Conservation (phyloP, 164 flowering plant genomes). For the Akebia trifoliata region DNA sequence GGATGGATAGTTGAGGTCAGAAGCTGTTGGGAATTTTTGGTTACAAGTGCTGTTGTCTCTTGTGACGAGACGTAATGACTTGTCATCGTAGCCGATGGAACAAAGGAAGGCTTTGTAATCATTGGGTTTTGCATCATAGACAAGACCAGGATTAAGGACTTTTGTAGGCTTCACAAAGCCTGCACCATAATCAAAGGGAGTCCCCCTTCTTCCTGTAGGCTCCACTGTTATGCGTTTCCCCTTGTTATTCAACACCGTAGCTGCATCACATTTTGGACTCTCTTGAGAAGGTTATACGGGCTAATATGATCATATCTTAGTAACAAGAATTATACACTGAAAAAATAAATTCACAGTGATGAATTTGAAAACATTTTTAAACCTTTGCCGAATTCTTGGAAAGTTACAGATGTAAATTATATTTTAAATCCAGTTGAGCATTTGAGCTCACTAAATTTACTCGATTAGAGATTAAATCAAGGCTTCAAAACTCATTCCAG, state of each 20-base stretch:
- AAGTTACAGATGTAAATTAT: not conserved
- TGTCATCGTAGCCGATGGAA: slow-evolving; percentile 50
- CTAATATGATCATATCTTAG: no score
- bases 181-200: slow-evolving; percentile 69
- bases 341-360: not conserved
- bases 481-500: no score
- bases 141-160: slow-evolving; percentile 71
- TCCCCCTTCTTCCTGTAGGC: slow-evolving; percentile 56
- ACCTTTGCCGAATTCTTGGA: not conserved
- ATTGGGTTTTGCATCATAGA: slow-evolving; percentile 46
- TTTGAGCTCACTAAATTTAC: no score
- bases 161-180: slow-evolving; percentile 54
- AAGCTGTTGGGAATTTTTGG: slow-evolving; percentile 23
- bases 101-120: slow-evolving; percentile 70
- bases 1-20: slow-evolving; percentile 66
- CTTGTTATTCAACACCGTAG: slow-evolving; percentile 39
- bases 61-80: slow-evolving; percentile 40
- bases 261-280: no score
- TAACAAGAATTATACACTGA: not conserved
- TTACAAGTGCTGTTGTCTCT: slow-evolving; percentile 52
- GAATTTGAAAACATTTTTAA: no score
- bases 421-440: not conserved
- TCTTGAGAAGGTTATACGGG: no score
- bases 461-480: no score
- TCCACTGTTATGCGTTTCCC: slow-evolving; percentile 45